Percentiles rank a stretch among this genome's conserved stretches.
phyloP scores from a whole-genome alignment of 1,284 basidiomycete species.

The Pyrrhoderma noxium region DNA sequence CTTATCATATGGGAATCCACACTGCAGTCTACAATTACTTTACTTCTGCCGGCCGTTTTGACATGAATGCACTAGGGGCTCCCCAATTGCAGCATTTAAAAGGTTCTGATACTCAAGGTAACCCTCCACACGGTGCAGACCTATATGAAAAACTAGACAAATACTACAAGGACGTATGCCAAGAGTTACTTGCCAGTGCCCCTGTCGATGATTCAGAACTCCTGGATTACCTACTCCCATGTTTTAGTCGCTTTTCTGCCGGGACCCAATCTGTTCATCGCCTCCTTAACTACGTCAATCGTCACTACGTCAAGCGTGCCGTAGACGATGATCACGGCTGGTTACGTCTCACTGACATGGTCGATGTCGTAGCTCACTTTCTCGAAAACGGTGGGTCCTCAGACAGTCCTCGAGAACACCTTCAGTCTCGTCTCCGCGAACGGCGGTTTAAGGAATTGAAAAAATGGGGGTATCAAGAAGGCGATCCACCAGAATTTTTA shows the following conservation, averaged over 20 bases:
- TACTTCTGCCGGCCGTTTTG: slow-evolving; percentile 33
- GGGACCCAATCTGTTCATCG: slow-evolving; percentile 61
- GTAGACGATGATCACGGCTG: slow-evolving; percentile 72
- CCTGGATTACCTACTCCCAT: slow-evolving; percentile 60
- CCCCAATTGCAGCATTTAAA: slow-evolving; percentile 29
- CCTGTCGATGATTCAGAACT: slow-evolving; percentile 49
- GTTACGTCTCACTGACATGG: slow-evolving; percentile 58
- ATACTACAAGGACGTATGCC: slow-evolving; percentile 52
- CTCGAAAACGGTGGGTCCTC: background rate
- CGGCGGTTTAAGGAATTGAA: slow-evolving; percentile 51
- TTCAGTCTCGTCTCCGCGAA: slow-evolving; percentile 50
- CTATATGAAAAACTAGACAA: slow-evolving; percentile 64
- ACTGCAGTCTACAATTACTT: slow-evolving; percentile 77
- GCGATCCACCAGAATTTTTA: slow-evolving; percentile 36
- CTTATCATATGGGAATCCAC: slow-evolving; percentile 68
- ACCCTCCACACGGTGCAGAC: slow-evolving; percentile 45
- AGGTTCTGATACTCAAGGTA: slow-evolving; percentile 43
- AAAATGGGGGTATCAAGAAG: slow-evolving; percentile 60
- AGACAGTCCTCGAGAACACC: slow-evolving; percentile 44
- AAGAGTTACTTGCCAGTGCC: slow-evolving; percentile 53
- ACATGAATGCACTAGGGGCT: slow-evolving; percentile 13
- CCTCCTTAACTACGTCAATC: slow-evolving; percentile 70
- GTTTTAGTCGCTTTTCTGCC: slow-evolving; percentile 58
- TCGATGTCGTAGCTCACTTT: slow-evolving; percentile 50
- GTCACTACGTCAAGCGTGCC: slow-evolving; percentile 69